Conservation (phyloP, 2,329 filamentous ascomycete genomes). For the Alternaria sp. region DNA sequence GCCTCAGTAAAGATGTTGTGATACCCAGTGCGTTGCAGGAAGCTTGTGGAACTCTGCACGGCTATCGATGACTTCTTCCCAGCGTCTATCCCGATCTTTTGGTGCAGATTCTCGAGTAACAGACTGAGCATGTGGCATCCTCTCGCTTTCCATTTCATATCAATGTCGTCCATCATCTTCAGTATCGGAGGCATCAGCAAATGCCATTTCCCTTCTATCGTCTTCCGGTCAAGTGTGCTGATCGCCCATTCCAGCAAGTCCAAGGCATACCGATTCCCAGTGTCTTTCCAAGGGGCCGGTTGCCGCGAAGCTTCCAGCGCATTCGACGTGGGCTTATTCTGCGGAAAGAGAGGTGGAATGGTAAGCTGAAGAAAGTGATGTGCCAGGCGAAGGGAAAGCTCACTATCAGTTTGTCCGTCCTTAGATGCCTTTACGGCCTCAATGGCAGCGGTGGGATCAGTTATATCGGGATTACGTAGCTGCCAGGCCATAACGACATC, state of each 20-base stretch:
- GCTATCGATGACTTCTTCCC: conserved; percentile 25
- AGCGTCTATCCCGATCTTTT: neutral
- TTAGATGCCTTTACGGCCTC: conserved; percentile 51
- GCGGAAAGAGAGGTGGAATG: conserved; percentile 69
- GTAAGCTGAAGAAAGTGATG: conserved; percentile 66
- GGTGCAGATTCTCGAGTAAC: conserved; percentile 58
- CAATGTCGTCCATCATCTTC: conserved; percentile 69
- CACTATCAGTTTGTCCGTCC: conserved; percentile 57
- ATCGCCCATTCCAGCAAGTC: conserved; percentile 69
- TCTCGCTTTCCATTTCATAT: conserved; percentile 58
- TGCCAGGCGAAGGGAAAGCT: conserved; percentile 57
- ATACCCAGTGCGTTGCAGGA: conserved; percentile 63
- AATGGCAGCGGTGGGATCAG: conserved; percentile 60
- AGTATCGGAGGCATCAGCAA: conserved; percentile 73
- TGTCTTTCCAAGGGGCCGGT: conserved; percentile 64
- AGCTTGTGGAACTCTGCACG: conserved; percentile 50
- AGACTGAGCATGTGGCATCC: conserved; percentile 62
- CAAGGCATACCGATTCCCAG: conserved; percentile 56
- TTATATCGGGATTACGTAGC: conserved; percentile 73
- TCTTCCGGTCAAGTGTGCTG: conserved; percentile 55
- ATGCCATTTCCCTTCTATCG: conserved; percentile 66
- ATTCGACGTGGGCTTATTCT: conserved; percentile 36
- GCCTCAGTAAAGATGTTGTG: conserved; percentile 71
- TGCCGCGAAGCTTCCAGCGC: conserved; percentile 66
- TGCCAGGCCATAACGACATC: conserved; percentile 89